Base-by-base conservation (phyloP, 805 yeast species). In the Kuraishia molischiana region DNA sequence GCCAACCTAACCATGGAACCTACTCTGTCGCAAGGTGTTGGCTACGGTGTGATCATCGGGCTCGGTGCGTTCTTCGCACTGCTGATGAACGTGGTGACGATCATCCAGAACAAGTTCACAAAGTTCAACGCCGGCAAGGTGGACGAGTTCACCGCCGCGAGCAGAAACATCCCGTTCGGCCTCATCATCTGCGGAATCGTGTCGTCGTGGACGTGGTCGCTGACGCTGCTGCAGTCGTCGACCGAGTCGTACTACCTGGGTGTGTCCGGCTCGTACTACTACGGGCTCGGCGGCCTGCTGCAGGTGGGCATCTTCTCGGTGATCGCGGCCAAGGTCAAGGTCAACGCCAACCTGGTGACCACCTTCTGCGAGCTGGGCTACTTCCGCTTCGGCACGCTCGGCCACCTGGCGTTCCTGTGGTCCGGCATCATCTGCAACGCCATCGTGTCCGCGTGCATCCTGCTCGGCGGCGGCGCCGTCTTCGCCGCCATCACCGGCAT, bases 41-140 rank as follows among this genome's bases (percentile, higher is more conserved):
- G 63, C 6, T 59, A 54, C 38, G 64, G 61, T n/a, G 46, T 56
- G 29, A 48, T 54, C 4, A 37, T 58, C 14, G 63, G 64, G 3
- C 40, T 59, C 11, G 59, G 62, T 10, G 54, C 50, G 3, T 51
- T 48, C 9, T 57, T 57, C 37, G 60, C 61, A 2, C 29, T 50
- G 8, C 34, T 52, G 24, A 56, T 58, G 56, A 38, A 45, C 17
- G 19, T 41, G 13, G 44, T 54, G 28, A 50, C 63, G 1, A 31
- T 38, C 22, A 32, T 52, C 13, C 43, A 38, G 28, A 43, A 44
- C 29, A 43, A 35, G 19, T 41, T 35, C 29, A 36, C 42, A 37
- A 41, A 36, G 14, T 48, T 48, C 41, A 46, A 48, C 31, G 38
- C 44, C 13, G 41, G 44, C 24, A 41, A 40, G 15, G 44, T 51